Evolutionary conservation across 176 grass and related monocot genomes (phyloP), one percentile per base, ranked within the genome.

Genomic region (Oryza meyeriana): DNA sequence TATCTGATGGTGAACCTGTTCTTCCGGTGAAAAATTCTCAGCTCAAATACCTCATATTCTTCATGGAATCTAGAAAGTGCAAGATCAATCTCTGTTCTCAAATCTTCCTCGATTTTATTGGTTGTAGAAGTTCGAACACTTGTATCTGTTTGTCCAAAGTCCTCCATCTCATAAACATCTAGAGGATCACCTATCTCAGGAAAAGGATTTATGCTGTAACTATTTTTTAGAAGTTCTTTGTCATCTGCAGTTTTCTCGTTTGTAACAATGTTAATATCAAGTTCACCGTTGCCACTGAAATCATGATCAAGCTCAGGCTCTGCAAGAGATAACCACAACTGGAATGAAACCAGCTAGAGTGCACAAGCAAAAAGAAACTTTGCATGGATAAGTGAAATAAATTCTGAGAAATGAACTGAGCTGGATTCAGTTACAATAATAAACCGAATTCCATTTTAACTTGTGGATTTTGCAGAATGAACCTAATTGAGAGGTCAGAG

Each of bases 1-100:
- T 38, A 63, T 61, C 33, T 82, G 48, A 79, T 69, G 40, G 36
- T 33, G 32, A 74, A 90, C 88, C 84, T 90, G 83, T 96, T 99
- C 62, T 94, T 99, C 69, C 93, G 87, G 75, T 94, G 91, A 70
- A 99, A 92, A 81, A 99, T 92, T 86, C 79, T 91, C 89, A 99
- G 61, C n/a, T 92, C 85, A 87, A 96, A 96, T 79, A 75, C 81
- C 36, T 99, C 97, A 52, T 94, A 95, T 88, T 96, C 93, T 39
- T 90, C 83, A 64, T 58, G 34, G 75, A 91, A 94, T 84, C 89
- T 81, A 74, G 72, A 83, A 68, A 93, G 61, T 72, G 44, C 91
- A 90, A 83, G 83, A 74, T 89, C 85, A 74, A 84, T 79, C 66
- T 52, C 69, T 3, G 34, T 31, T 87, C 90, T 90, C 61, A 67